These are phyloP conservation scores for Alternaria angustiovoidea DNA, from an alignment of 2,329 filamentous ascomycete genomes.

Conservation along the genomic window DNA sequence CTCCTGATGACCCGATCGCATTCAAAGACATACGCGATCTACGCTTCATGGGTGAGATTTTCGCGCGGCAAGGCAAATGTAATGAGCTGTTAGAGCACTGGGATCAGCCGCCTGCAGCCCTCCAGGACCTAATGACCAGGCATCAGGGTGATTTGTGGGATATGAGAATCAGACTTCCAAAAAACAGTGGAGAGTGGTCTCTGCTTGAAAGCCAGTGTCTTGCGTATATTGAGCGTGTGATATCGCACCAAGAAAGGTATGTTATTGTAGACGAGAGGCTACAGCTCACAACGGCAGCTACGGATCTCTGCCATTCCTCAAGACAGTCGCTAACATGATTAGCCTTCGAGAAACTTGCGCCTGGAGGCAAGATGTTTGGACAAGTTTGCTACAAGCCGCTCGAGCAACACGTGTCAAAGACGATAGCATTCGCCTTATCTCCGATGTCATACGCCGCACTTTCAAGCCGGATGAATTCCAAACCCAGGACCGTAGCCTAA, in stretches of 20 bases:
- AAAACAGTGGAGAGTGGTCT: constrained; percentile 22
- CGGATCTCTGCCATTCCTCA: neutral
- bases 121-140: constrained; percentile 30
- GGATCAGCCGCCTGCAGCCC: constrained; percentile 23
- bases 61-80: constrained; percentile 31
- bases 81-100: constrained; percentile 39
- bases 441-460: constrained; percentile 16
- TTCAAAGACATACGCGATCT: constrained; percentile 44
- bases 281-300: neutral
- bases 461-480: constrained; percentile 18
- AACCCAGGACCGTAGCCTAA: constrained; percentile 25
- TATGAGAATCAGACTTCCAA: constrained; percentile 23
- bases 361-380: constrained; percentile 32
- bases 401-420: constrained; percentile 6
- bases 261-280: neutral
- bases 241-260: constrained; percentile 6
- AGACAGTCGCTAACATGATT: neutral
- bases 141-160: constrained; percentile 34
- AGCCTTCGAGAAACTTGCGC: constrained; percentile 26
- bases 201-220: constrained; percentile 29
- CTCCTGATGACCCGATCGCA: constrained; percentile 34
- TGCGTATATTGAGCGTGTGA: constrained; percentile 21
- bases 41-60: constrained; percentile 46
- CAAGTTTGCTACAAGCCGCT: constrained; percentile 23
- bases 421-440: constrained; percentile 15